A percentile compares a stretch with the other conserved stretches of the same genome.
These are phyloP conservation scores for Paecilomyces formosus DNA, from an alignment of 2,329 filamentous ascomycete species.

Conservation along the genomic window DNA sequence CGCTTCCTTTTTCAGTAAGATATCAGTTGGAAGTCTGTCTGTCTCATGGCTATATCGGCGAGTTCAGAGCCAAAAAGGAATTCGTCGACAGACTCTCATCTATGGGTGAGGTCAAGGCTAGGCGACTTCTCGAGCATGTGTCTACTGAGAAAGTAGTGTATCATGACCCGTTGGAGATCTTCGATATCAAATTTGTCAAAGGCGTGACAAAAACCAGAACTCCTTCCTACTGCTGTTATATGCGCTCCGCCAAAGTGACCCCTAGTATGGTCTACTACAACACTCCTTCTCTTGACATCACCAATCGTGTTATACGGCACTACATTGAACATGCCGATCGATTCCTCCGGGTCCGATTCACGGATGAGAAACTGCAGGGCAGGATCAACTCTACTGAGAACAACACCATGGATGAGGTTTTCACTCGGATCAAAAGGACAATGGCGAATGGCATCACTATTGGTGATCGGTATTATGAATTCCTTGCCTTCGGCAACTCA, in stretches of 20 bases:
- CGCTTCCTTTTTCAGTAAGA: slow-evolving; percentile 62
- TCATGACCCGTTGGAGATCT: slow-evolving; percentile 65
- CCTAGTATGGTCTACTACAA: slow-evolving; percentile 74
- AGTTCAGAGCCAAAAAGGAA: slow-evolving; percentile 60
- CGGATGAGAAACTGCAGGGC: slow-evolving; percentile 64
- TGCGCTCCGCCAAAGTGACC: slow-evolving; percentile 72
- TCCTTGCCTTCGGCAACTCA: slow-evolving; percentile 90
- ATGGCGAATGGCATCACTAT: slow-evolving; percentile 73
- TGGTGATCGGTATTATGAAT: slow-evolving; percentile 75
- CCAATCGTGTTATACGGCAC: slow-evolving; percentile 76
- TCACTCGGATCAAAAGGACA: slow-evolving; percentile 63
- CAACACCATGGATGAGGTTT: slow-evolving; percentile 60
- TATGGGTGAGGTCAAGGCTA: slow-evolving; percentile 49
- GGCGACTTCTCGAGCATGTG: slow-evolving; percentile 65
- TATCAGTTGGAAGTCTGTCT: slow-evolving; percentile 93
- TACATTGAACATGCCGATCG: slow-evolving; percentile 63
- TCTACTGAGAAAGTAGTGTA: slow-evolving; percentile 56
- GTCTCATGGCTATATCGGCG: slow-evolving; percentile 69
- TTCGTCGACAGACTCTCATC: slow-evolving; percentile 59
- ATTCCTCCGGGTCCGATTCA: slow-evolving; percentile 84
- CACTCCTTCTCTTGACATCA: slow-evolving; percentile 73
- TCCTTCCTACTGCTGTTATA: slow-evolving; percentile 65
- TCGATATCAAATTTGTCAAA: slow-evolving; percentile 44
- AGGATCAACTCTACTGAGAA: slow-evolving; percentile 53
- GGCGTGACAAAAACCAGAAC: slow-evolving; percentile 47